Evolutionary conservation across 2,329 filamentous ascomycete species (phyloP), one percentile per base, ranked within the genome.

Genomic region (Fonsecaea erecta): DNA sequence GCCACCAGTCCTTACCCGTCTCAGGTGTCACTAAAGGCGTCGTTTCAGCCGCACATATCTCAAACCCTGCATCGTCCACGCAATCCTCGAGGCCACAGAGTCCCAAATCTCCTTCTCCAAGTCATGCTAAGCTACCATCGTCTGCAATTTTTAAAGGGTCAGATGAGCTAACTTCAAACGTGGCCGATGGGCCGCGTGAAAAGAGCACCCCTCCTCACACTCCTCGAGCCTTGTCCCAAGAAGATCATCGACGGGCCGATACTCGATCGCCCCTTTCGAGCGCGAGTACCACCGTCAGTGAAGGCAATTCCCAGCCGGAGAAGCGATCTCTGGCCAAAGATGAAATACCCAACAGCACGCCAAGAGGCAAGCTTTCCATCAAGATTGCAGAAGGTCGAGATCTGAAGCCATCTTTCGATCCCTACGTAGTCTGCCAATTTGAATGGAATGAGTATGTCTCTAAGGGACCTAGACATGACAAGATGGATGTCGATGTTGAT

Each of bases 361-460:
- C 92, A 24, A 94, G 92, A 77, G 95, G 95, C 64, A 97, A 95
- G 77, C 83, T 99, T 63, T 91, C 89, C 35, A 91, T 99, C 72
- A 93, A 91, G 75, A 95, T 99, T 61, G 84, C 88, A 57, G 92
- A 97, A 77, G 95, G 90, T 54, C 86, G 92, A 73, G 92, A 91
- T 9, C 80, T 99, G 59, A 86, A 90, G 66, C 91, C 88, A 64
- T 92, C 92, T 75, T 87, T 88, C 65, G 92, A 97, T 73, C 95
- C 95, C 1, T 99, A 99, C 74, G 92, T 97, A 59, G 93, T 99
- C 11, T 96, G 91, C 65, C 93, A 97, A 28, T 99, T 98, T 74
- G 95, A 99, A 77, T 91, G 92, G 76, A 97, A 94, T 74, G 95
- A 99, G 77, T 90, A 96, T 72, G 97, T 99, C 62, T 98, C 95